Evolutionary conservation across 2,329 filamentous ascomycete genomes (phyloP).

Genomic region (Amphichorda felina): DNA sequence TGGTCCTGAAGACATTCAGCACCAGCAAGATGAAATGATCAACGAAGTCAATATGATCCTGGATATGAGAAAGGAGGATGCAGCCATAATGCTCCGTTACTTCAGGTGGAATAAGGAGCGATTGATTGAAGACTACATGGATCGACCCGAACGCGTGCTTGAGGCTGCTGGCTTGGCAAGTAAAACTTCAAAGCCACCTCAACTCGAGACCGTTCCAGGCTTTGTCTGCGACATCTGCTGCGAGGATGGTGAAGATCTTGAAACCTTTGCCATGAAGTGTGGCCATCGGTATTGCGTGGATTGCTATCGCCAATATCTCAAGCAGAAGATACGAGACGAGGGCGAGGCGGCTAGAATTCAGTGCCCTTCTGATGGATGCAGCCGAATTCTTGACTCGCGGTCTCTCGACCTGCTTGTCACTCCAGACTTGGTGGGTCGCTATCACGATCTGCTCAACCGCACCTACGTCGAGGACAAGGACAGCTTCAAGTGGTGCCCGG

Average conservation of each 20-base stretch:
- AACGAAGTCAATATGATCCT: constrained; percentile 86
- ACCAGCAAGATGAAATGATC: constrained; percentile 76
- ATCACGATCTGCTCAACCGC: constrained; percentile 75
- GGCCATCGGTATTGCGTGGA: constrained; percentile 86
- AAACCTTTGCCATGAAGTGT: constrained; percentile 91
- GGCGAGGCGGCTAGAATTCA: constrained; percentile 92
- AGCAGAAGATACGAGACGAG: constrained; percentile 88
- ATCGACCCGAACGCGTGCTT: constrained; percentile 65
- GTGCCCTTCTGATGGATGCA: constrained; percentile 80
- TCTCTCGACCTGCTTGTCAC: constrained; percentile 69
- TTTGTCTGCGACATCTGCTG: constrained; percentile 96
- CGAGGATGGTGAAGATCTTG: constrained; percentile 65
- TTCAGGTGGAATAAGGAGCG: constrained; percentile 95
- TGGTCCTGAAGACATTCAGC: constrained; percentile 68
- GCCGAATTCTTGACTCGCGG: constrained; percentile 80
- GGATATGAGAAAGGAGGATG: constrained; percentile 77
- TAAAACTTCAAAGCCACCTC: constrained; percentile 47
- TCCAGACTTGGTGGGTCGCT: constrained; percentile 46
- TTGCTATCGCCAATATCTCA: constrained; percentile 85
- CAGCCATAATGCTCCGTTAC: constrained; percentile 79
- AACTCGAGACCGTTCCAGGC: constrained; percentile 57
- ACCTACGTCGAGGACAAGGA: constrained; percentile 98
- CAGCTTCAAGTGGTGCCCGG: constrained; percentile 92
- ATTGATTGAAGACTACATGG: constrained; percentile 94
- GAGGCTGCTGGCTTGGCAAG: constrained; percentile 74